These are phyloP conservation scores for Tulasnella sp. DNA, from an alignment of 768 basidiomycete species.

Conservation along the genomic window DNA sequence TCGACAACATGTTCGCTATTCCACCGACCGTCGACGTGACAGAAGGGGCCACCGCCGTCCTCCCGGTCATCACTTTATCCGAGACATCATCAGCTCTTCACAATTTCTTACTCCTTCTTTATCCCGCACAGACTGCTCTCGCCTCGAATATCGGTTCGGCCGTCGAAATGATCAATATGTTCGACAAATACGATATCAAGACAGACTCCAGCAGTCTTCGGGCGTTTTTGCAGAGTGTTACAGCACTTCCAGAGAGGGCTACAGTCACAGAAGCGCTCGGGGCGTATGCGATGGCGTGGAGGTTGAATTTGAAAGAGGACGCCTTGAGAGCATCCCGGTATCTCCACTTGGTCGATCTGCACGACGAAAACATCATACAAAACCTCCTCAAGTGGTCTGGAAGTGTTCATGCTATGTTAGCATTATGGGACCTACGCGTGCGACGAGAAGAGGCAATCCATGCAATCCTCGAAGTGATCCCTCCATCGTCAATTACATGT, in stretches of 20 bases:
- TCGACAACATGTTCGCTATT: conserved; percentile 44
- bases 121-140: no score
- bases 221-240: neutral
- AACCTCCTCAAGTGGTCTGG: neutral
- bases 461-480: neutral
- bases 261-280: neutral
- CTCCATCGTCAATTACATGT: no score
- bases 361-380: neutral
- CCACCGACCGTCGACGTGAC: conserved; percentile 31
- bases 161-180: no score
- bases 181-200: no score
- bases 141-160: no score
- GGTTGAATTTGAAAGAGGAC: neutral
- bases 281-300: neutral
- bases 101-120: no score
- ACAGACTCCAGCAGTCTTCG: neutral
- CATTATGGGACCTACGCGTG: neutral
- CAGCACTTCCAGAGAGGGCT: neutral
- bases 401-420: neutral
- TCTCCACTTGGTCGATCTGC: neutral
- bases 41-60: no score
- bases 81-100: no score
- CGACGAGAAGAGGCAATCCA: neutral
- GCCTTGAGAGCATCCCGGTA: neutral
- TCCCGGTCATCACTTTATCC: no score